Evolutionary conservation across 257 asterid species (phyloP).

Genomic region (Nicotiana tabacum): DNA sequence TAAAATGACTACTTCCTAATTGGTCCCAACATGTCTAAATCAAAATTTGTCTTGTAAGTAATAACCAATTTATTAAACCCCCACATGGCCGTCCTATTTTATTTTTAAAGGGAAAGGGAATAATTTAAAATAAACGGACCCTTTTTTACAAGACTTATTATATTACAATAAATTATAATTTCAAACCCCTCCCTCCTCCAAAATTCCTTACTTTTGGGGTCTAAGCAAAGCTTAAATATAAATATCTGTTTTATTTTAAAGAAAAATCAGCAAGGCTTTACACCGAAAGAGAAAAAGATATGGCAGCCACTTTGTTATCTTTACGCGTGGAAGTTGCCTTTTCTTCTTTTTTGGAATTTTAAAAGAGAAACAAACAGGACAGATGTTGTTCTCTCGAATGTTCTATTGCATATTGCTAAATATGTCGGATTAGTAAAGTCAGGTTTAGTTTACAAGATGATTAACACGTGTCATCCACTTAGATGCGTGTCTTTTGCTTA

Average conservation of each 20-base stretch:
- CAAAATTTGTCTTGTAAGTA: not conserved
- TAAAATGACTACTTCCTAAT: not conserved
- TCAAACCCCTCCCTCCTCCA: not conserved
- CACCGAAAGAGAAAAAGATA: constrained; percentile 40
- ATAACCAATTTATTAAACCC: not conserved
- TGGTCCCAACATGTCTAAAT: constrained; percentile 1
- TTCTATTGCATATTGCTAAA: not conserved
- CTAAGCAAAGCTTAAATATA: not conserved
- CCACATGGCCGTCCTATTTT: constrained; percentile 26
- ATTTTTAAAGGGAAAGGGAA: not conserved
- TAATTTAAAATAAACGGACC: constrained; percentile 19
- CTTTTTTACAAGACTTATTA: not conserved
- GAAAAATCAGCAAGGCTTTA: constrained; percentile 21
- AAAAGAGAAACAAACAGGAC: not conserved
- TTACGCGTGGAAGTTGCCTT: not conserved
- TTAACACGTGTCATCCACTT: constrained; percentile 26
- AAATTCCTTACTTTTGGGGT: not conserved
- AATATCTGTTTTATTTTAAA: constrained; percentile 9
- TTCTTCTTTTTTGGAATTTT: not conserved
- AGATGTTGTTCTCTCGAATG: constrained; percentile 1
- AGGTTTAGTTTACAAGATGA: constrained; percentile 5
- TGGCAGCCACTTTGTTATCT: constrained; percentile 13
- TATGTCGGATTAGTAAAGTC: not conserved
- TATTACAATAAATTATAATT: not conserved
- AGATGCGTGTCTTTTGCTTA: constrained; percentile 11